These are phyloP conservation scores for Emmonsia crescens DNA, from an alignment of 2,329 filamentous ascomycete genomes.

Conservation along the genomic window DNA sequence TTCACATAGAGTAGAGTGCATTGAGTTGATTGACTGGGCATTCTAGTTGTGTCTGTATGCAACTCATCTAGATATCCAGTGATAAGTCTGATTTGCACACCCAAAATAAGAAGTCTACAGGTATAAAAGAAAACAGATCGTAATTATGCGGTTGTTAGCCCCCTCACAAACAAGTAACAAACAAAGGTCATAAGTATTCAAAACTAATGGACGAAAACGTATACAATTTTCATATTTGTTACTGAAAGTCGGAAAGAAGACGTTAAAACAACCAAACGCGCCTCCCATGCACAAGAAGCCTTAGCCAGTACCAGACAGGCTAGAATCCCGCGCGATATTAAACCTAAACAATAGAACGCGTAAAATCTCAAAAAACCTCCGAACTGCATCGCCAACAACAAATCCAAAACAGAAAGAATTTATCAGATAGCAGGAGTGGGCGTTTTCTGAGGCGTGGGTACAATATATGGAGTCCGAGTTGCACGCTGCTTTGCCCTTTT, in stretches of 20 bases:
- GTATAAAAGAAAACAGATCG: neutral
- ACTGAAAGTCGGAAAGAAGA: neutral
- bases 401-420: neutral
- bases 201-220: neutral
- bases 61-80: too few species aligned
- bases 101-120: too few species aligned
- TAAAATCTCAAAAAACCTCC: neutral
- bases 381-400: neutral
- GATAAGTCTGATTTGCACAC: too few species aligned
- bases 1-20: too few species aligned
- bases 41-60: too few species aligned
- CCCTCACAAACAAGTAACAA: neutral
- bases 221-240: neutral
- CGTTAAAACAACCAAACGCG: neutral
- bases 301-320: neutral
- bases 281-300: too few species aligned
- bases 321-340: neutral
- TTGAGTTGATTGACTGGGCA: too few species aligned
- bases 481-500: neutral
- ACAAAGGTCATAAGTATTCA: neutral
- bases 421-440: neutral
- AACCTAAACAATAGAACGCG: too few species aligned
- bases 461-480: neutral
- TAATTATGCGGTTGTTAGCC: neutral
- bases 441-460: too few species aligned